A percentile compares a stretch with the other conserved stretches of the same genome.
These are phyloP conservation scores for Pterocarpus macrocarpus DNA, from an alignment of 306 rosid species.

Conservation along the genomic window DNA sequence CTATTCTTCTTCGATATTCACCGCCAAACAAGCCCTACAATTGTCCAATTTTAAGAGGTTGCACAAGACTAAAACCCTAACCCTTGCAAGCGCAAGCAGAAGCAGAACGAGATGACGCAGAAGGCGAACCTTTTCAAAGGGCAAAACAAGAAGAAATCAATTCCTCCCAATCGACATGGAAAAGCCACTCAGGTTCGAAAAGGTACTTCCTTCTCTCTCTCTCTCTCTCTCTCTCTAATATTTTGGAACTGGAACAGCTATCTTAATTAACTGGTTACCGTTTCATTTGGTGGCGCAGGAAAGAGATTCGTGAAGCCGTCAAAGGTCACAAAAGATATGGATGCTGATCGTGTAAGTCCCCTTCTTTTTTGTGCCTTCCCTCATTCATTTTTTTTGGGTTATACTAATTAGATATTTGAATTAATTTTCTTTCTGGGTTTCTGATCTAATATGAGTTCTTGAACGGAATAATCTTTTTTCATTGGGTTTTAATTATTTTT, in stretches of 20 bases:
- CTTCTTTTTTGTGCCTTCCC: neutral
- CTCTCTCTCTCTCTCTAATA: neutral
- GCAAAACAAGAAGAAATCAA: slow-evolving; percentile 73
- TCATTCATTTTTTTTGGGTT: neutral
- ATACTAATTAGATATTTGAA: neutral
- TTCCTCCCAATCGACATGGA: slow-evolving; percentile 87
- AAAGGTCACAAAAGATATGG: slow-evolving; percentile 77
- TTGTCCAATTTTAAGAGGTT: neutral
- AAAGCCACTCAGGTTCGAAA: slow-evolving; percentile 69
- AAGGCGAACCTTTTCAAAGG: slow-evolving; percentile 80
- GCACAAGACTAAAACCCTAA: slow-evolving; percentile 4
- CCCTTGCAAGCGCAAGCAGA: neutral
- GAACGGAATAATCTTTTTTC: too few relatives aligned
- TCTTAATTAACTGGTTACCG: neutral
- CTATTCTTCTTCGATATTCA: too few relatives aligned
- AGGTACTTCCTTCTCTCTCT: slow-evolving; percentile 47
- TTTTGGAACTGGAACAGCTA: neutral
- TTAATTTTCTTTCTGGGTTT: neutral
- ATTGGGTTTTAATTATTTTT: too few relatives aligned
- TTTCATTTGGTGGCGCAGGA: slow-evolving; percentile 51
- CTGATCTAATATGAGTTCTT: too few relatives aligned
- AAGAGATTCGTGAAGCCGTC: slow-evolving; percentile 80
- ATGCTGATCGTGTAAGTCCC: slow-evolving; percentile 77
- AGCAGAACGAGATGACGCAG: slow-evolving; percentile 68
- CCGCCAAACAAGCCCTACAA: too few relatives aligned